phyloP scores from a whole-genome alignment of 495 filamentous ascomycete species.

The Daldinia loculata region DNA sequence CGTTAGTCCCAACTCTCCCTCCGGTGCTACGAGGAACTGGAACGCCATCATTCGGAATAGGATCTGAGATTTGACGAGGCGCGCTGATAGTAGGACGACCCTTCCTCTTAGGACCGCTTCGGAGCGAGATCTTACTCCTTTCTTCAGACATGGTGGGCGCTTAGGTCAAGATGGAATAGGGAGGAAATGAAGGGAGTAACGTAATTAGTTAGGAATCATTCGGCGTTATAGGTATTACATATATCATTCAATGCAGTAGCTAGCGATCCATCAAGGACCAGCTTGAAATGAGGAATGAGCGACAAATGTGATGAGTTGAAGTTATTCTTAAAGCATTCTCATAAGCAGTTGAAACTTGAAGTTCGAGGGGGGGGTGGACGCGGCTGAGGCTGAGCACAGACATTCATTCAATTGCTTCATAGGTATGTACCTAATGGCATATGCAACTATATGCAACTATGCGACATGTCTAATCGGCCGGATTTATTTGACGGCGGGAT shows the following conservation, averaged over 20 bases:
- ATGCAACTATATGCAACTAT: too few species aligned
- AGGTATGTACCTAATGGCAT: too few species aligned
- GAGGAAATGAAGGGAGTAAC: background rate
- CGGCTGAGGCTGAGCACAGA: conserved; percentile 20
- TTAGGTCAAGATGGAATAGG: background rate
- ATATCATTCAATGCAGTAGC: conserved; percentile 3
- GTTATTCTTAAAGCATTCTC: background rate
- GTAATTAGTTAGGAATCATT: conserved; percentile 3
- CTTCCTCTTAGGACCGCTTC: conserved; percentile 79
- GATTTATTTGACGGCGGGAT: conserved; percentile 39
- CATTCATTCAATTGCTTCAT: conserved; percentile 32
- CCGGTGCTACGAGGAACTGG: conserved; percentile 45
- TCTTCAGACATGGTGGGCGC: conserved; percentile 65
- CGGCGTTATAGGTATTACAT: conserved; percentile 4
- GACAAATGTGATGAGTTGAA: background rate
- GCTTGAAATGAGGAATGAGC: background rate
- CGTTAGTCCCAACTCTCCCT: conserved; percentile 46
- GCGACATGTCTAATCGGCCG: conserved; percentile 12
- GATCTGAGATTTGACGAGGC: conserved; percentile 80
- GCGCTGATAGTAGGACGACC: conserved; percentile 80
- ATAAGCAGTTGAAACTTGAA: background rate
- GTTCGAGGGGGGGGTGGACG: conserved; percentile 2
- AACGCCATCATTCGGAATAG: conserved; percentile 58
- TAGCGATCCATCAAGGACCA: conserved; percentile 12
- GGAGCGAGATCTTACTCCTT: conserved; percentile 82